These are phyloP conservation scores for Solanum pimpinellifolium DNA, from an alignment of 257 asterid species.

Conservation along the genomic window DNA sequence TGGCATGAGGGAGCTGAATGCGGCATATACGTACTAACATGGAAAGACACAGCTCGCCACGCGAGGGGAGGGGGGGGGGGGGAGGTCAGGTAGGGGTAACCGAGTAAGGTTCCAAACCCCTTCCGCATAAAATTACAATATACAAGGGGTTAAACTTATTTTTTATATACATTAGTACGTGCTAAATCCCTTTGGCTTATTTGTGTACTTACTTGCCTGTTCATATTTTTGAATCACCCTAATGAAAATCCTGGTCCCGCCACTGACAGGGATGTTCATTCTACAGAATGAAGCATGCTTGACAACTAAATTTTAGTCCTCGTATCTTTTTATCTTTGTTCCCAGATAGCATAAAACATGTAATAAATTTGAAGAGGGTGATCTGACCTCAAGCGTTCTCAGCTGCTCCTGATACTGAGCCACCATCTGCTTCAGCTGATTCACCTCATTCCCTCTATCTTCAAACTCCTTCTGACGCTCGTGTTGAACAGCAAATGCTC, in stretches of 20 bases:
- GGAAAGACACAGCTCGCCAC: too few species aligned
- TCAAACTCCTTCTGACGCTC: conserved; percentile 88
- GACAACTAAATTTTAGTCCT: not conserved
- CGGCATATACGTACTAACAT: too few species aligned
- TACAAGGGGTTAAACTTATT: not conserved
- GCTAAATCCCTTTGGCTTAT: not conserved
- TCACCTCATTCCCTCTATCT: conserved; percentile 63
- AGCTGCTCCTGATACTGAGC: conserved; percentile 87
- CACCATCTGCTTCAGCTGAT: conserved; percentile 70
- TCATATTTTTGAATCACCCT: not conserved
- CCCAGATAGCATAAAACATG: not conserved
- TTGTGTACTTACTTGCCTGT: not conserved
- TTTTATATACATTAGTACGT: not conserved
- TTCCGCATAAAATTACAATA: not conserved
- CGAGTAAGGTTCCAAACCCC: not conserved
- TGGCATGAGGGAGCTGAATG: not conserved
- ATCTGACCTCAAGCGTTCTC: conserved; percentile 83
- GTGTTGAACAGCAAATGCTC: conserved; percentile 76
- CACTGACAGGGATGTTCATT: not conserved
- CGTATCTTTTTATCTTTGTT: not conserved
- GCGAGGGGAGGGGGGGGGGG: not conserved
- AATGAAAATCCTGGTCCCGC: not conserved
- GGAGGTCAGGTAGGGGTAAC: not conserved
- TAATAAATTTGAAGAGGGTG: not conserved
- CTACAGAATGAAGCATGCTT: not conserved